Conservation (phyloP, 148 eudicot species). For the Chenopodium quinoa region DNA sequence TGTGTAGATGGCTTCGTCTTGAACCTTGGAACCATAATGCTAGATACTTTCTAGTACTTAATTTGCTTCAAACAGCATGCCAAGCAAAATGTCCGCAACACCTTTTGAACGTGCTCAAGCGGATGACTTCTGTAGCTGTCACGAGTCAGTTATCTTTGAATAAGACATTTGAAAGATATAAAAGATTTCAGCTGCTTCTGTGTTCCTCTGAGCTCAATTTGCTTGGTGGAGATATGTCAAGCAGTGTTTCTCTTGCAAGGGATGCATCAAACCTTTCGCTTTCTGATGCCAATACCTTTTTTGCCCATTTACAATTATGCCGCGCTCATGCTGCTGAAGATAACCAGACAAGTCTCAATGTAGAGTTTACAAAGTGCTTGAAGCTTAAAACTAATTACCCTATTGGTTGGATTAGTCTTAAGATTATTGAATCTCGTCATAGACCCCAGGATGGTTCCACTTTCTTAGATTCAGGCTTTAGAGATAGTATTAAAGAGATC, state of each 20-base stretch:
- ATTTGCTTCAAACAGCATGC: conserved; percentile 70
- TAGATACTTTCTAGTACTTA: conserved; percentile 63
- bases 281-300: conserved; percentile 52
- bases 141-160: conserved; percentile 32
- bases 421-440: conserved; percentile 58
- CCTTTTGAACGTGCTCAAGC: conserved; percentile 49
- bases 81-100: conserved; percentile 62
- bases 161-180: conserved; percentile 38
- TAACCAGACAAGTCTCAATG: conserved; percentile 35
- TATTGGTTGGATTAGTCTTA: conserved; percentile 76
- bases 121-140: conserved; percentile 59
- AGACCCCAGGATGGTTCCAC: conserved; percentile 42
- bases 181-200: conserved; percentile 77
- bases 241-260: conserved; percentile 54
- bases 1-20: conserved; percentile 69
- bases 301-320: conserved; percentile 80
- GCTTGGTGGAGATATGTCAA: conserved; percentile 49
- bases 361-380: conserved; percentile 66
- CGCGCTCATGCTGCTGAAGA: conserved; percentile 73
- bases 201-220: conserved; percentile 78
- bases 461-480: conserved; percentile 42
- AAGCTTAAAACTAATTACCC: conserved; percentile 69
- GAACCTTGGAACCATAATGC: conserved; percentile 90
- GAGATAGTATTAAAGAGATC: conserved; percentile 52
- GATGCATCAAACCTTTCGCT: conserved; percentile 58